A percentile compares a stretch with the other conserved stretches of the same genome.
Evolutionary conservation across 1,284 basidiomycete genomes (phyloP).

Genomic region (Phlebopus sp.): DNA sequence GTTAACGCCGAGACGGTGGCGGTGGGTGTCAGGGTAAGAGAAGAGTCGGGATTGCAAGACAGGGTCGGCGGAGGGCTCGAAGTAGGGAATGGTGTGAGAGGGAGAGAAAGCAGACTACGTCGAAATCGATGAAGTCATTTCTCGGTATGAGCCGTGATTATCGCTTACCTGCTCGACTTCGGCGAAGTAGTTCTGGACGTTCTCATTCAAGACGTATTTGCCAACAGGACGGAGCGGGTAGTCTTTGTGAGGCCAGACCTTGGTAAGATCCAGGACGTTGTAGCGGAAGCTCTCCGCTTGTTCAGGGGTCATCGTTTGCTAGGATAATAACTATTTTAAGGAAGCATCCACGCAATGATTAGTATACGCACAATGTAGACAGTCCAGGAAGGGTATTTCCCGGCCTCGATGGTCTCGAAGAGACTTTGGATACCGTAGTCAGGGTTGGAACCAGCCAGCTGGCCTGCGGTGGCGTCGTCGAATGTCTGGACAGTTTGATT

Average conservation of each 20-base stretch:
- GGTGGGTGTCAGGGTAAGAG: slow-evolving; percentile 94
- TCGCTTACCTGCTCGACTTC: slow-evolving; percentile 75
- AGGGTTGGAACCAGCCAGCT: slow-evolving; percentile 71
- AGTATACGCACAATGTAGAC: slow-evolving; percentile 58
- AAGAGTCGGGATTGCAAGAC: slow-evolving; percentile 91
- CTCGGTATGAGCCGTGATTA: not conserved
- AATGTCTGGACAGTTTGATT: slow-evolving; percentile 48
- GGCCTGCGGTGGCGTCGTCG: slow-evolving; percentile 51
- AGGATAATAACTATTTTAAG: slow-evolving; percentile 13
- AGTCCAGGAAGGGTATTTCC: slow-evolving; percentile 78
- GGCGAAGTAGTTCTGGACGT: slow-evolving; percentile 83
- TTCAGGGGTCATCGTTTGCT: slow-evolving; percentile 88
- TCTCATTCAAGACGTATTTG: slow-evolving; percentile 84
- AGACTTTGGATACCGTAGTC: slow-evolving; percentile 79
- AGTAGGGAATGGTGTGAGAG: slow-evolving; percentile 81
- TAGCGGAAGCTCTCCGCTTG: slow-evolving; percentile 91
- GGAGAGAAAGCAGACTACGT: slow-evolving; percentile 80
- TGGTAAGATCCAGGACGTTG: slow-evolving; percentile 89
- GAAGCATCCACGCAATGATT: not conserved
- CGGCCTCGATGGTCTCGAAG: slow-evolving; percentile 77
- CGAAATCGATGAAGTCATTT: slow-evolving; percentile 18
- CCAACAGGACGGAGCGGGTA: slow-evolving; percentile 87
- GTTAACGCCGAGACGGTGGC: slow-evolving; percentile 83
- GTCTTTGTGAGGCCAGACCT: slow-evolving; percentile 82
- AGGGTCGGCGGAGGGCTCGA: slow-evolving; percentile 87